A percentile compares a stretch with the other conserved stretches of the same genome.
Conservation (phyloP, 805 yeast species). For the Suhomyces pyralidae region DNA sequence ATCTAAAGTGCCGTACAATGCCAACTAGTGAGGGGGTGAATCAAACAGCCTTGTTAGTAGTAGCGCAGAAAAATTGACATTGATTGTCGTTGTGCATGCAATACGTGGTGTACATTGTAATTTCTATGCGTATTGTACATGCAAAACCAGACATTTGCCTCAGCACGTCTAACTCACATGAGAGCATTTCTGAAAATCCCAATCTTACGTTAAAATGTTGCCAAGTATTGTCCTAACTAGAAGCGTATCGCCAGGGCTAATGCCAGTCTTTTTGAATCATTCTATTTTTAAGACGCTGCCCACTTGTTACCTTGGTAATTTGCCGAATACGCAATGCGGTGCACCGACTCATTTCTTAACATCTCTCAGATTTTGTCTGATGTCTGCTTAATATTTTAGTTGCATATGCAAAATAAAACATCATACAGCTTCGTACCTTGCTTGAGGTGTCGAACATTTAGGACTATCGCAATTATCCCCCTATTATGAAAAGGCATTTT, state of each 20-base stretch:
- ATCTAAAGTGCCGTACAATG: neutral
- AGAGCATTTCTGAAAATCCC: neutral
- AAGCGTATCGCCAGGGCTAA: neutral
- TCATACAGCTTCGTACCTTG: conserved; percentile 1
- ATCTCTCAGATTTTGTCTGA: neutral
- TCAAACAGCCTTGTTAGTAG: neutral
- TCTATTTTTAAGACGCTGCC: neutral
- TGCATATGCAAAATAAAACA: neutral
- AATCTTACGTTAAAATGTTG: neutral
- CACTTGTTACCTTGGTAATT: neutral
- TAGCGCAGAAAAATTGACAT: neutral
- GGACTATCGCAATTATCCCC: neutral
- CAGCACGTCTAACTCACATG: neutral
- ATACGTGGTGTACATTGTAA: neutral
- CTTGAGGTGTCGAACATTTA: conserved; percentile 2
- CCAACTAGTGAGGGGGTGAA: neutral
- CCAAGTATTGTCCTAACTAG: neutral
- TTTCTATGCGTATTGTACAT: neutral
- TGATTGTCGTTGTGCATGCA: neutral
- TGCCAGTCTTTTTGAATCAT: neutral
- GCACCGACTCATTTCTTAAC: neutral
- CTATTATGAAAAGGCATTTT: neutral
- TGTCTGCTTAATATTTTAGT: neutral
- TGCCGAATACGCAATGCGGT: neutral
- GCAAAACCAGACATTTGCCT: neutral